These are phyloP conservation scores for Colletotrichum sp. DNA, from an alignment of 2,329 filamentous ascomycete genomes.

Conservation along the genomic window DNA sequence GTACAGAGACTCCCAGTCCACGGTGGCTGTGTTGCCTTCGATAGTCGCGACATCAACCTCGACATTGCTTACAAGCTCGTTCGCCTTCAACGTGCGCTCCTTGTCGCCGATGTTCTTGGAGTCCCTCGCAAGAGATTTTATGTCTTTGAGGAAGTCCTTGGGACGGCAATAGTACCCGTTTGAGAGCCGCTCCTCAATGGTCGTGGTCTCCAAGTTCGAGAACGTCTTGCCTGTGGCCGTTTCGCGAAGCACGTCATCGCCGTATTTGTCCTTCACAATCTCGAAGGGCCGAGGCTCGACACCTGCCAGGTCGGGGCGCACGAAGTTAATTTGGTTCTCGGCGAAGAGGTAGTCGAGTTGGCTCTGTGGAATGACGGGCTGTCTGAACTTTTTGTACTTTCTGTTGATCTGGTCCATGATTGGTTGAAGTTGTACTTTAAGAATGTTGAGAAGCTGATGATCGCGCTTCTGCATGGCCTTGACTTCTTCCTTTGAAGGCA, in stretches of 20 bases:
- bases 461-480: conserved; percentile 84
- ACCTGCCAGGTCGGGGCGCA: conserved; percentile 60
- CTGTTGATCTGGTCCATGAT: conserved; percentile 97
- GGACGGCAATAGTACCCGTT: conserved; percentile 96
- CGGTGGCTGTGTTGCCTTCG: conserved; percentile 67
- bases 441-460: conserved; percentile 79
- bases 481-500: conserved; percentile 77
- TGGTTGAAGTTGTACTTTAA: conserved; percentile 89
- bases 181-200: conserved; percentile 93
- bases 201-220: conserved; percentile 92
- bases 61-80: conserved; percentile 90
- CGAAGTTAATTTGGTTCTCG: conserved; percentile 77
- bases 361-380: conserved; percentile 75
- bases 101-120: conserved; percentile 82
- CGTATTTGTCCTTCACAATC: conserved; percentile 79
- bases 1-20: conserved; percentile 86
- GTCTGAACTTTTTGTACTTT: conserved; percentile 87
- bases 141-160: conserved; percentile 87
- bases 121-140: conserved; percentile 84
- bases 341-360: conserved; percentile 84
- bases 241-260: conserved; percentile 77
- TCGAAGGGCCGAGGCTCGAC: conserved; percentile 75
- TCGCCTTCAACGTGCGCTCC: conserved; percentile 83
- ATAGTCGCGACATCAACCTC: conserved; percentile 89
- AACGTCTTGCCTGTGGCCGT: conserved; percentile 82